Percentiles rank a stretch among this genome's conserved stretches.
phyloP scores from a whole-genome alignment of 805 yeast genomes.

The Candida sphagnicola region DNA sequence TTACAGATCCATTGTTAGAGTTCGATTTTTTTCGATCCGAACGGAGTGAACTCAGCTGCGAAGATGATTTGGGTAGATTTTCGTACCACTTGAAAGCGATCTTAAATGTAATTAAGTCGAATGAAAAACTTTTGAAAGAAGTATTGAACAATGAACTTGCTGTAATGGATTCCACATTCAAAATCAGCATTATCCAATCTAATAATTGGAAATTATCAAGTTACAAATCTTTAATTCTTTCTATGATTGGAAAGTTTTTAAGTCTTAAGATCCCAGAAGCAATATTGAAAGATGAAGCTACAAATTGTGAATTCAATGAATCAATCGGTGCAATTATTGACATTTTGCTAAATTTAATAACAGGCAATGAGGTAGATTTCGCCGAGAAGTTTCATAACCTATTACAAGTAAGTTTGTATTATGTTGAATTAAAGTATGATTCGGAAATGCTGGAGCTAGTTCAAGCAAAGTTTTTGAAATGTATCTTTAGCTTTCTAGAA shows the following conservation, averaged over 20 bases:
- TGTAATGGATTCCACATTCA: slow-evolving; percentile 45
- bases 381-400: slow-evolving; percentile 39
- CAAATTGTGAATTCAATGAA: slow-evolving; percentile 16
- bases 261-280: slow-evolving; percentile 17
- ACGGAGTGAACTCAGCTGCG: slow-evolving; percentile 21
- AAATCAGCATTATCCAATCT: slow-evolving; percentile 36
- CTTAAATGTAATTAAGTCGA: slow-evolving; percentile 46
- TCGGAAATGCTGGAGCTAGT: slow-evolving; percentile 22
- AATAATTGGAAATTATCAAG: slow-evolving; percentile 53
- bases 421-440: slow-evolving; percentile 7
- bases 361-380: slow-evolving; percentile 57
- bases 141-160: slow-evolving; percentile 57
- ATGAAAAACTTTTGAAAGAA: slow-evolving; percentile 40
- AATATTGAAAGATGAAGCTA: slow-evolving; percentile 15
- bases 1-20: slow-evolving; percentile 49
- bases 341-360: slow-evolving; percentile 40
- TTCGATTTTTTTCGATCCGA: slow-evolving; percentile 31
- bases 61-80: slow-evolving; percentile 62
- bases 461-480: slow-evolving; percentile 21
- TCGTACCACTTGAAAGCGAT: slow-evolving; percentile 58
- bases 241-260: slow-evolving; percentile 46
- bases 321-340: slow-evolving; percentile 40
- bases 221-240: slow-evolving; percentile 53
- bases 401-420: slow-evolving; percentile 31
- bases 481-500: slow-evolving; percentile 26